Conservation (phyloP, 169 alveolate species). For the Babesia bovis region DNA sequence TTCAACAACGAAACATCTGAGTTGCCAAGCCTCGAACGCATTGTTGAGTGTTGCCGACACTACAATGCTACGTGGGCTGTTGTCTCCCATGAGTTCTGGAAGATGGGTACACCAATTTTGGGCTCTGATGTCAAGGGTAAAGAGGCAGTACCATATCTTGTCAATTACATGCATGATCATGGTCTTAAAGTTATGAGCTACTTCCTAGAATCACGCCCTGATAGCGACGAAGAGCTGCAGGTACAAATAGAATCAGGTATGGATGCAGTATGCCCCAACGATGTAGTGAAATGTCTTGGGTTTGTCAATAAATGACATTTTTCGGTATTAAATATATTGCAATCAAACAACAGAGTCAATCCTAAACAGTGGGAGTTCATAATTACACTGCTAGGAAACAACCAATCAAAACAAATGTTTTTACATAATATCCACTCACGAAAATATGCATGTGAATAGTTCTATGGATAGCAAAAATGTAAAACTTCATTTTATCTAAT, state of each 20-base stretch:
- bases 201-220: constrained; percentile 23
- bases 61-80: constrained; percentile 36
- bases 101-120: constrained; percentile 15
- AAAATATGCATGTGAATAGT: too few relatives aligned
- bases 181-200: constrained; percentile 37
- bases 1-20: constrained; percentile 28
- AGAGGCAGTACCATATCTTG: constrained; percentile 38
- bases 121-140: constrained; percentile 20
- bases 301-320: background rate
- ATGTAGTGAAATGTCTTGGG: constrained; percentile 18
- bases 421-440: too few relatives aligned
- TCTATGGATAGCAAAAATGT: too few relatives aligned
- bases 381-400: too few relatives aligned
- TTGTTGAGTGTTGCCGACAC: constrained; percentile 23
- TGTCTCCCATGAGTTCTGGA: constrained; percentile 52
- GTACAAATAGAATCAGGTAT: constrained; percentile 26
- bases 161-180: constrained; percentile 26
- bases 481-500: too few relatives aligned
- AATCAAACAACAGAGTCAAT: too few relatives aligned
- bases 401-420: too few relatives aligned
- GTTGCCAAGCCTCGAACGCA: constrained; percentile 39
- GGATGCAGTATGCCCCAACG: constrained; percentile 55
- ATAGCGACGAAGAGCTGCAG: constrained; percentile 10
- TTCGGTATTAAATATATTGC: too few relatives aligned
- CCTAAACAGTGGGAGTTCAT: too few relatives aligned